Evolutionary conservation across 1,139 yeast species (phyloP), one percentile per base, ranked within the genome.

Genomic region (Hanseniaspora uvarum): DNA sequence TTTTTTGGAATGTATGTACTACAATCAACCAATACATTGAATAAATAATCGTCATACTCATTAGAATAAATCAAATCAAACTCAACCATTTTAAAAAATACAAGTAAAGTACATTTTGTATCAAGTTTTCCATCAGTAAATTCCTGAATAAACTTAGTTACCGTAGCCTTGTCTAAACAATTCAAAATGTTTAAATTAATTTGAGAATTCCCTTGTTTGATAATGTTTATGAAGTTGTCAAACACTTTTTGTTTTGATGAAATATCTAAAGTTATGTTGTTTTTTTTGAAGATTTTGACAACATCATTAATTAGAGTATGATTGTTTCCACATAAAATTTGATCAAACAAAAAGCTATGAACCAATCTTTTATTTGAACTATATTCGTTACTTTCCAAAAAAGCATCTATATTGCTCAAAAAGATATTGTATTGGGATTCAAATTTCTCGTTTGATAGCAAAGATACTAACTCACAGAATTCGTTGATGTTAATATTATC

Each of bases 51-150:
- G 14, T 48, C 28, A 23, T 12, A 24, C 12, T 21, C 21, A n/a
- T 10, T 24, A 16, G 16, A 8, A 3, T 24, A 23, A 33, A 48
- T 40, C 26, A 48, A 24, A 12, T 14, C 38, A 37, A 28, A 48
- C 16, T 31, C 33, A 40, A 48, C 28, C 28, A 48, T n/a, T 26
- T 48, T 48, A 28, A 40, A 48, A 3, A 48, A 40, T 5, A 48
- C 10, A 31, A 48, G 43, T 19, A 48, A 6, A 3, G 14, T 23
- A 8, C 39, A 23, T 16, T 48, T 43, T 5, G 34, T 23, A 8
- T 40, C 40, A 5, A 48, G 8, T 12, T 33, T 11, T 5, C 40
- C 14, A 2, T 40, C 30, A 12, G 16, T 10, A 33, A 33, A n/a
- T 2, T 23, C 37, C 12, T 30, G 11, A 23, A 48, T 31, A 12